Evolutionary conservation across 2,329 filamentous ascomycete species (phyloP).

Genomic region (Hypoxylon sp.): DNA sequence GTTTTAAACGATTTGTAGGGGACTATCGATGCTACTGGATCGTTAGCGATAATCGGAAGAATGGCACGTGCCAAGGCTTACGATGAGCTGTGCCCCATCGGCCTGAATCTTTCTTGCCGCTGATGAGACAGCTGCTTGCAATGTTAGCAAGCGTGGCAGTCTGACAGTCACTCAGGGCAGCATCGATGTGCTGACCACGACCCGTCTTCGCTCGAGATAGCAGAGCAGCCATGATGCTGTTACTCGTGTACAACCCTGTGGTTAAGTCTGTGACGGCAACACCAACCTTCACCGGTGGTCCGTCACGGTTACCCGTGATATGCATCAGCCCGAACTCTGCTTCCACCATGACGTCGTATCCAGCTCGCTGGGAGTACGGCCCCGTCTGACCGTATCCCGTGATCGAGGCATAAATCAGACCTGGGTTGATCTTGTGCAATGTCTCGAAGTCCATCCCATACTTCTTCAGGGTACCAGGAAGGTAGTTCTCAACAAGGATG

Average conservation of each 20-base stretch:
- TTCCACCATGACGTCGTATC: conserved; percentile 99
- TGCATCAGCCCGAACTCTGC: conserved; percentile 99
- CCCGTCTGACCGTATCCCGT: conserved; percentile 98
- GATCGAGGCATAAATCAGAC: conserved; percentile 93
- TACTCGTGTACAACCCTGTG: conserved; percentile 94
- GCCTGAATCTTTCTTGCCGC: conserved; percentile 87
- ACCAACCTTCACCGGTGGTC: conserved; percentile 95
- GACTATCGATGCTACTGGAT: conserved; percentile 85
- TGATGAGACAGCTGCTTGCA: conserved; percentile 90
- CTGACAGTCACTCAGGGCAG: conserved; percentile 92
- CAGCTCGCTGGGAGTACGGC: conserved; percentile 87
- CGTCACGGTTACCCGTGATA: conserved; percentile 90
- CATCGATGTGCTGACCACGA: conserved; percentile 91
- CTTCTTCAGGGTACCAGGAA: conserved; percentile 90
- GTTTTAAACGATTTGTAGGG: conserved; percentile 90
- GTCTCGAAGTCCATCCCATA: conserved; percentile 92
- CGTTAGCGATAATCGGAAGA: conserved; percentile 27
- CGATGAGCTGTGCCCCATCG: conserved; percentile 98
- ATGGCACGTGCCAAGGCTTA: conserved; percentile 58
- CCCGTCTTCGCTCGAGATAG: conserved; percentile 81
- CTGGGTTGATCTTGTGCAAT: conserved; percentile 84
- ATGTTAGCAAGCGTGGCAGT: conserved; percentile 96
- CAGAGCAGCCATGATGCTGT: conserved; percentile 94
- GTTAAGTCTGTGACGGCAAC: conserved; percentile 97
- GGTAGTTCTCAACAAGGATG: conserved; percentile 96